Conservation (phyloP, 805 yeast species). For the Kluyveromyces nonfermentans region DNA sequence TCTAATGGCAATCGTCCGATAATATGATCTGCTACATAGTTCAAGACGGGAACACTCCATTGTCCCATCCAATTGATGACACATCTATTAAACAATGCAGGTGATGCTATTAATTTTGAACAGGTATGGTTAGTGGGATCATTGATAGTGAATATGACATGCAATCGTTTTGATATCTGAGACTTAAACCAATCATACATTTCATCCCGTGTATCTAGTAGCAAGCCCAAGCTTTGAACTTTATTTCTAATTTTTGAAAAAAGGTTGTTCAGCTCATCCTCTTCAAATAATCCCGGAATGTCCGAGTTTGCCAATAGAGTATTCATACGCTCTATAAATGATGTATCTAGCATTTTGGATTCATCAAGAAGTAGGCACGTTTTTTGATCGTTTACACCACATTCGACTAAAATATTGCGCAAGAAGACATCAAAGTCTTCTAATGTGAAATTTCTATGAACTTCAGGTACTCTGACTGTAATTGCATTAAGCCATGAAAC, state of each 20-base stretch:
- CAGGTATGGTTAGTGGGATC: conserved; percentile 33
- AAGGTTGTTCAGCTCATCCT: conserved; percentile 51
- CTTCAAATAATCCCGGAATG: conserved; percentile 79
- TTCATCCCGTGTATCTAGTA: conserved; percentile 61
- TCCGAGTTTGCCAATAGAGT: conserved; percentile 90
- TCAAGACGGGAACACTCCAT: conserved; percentile 50
- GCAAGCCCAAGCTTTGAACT: conserved; percentile 48
- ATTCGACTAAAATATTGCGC: conserved; percentile 40
- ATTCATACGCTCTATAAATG: conserved; percentile 86
- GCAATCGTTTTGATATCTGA: conserved; percentile 62
- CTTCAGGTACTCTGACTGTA: conserved; percentile 46
- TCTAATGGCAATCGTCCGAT: conserved; percentile 46
- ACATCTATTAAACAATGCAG: conserved; percentile 85
- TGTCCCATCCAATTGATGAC: conserved; percentile 83
- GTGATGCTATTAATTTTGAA: conserved; percentile 58
- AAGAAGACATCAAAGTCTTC: conserved; percentile 60
- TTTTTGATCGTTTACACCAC: conserved; percentile 48
- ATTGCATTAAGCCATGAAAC: conserved; percentile 90
- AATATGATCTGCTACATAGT: conserved; percentile 39
- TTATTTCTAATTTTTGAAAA: conserved; percentile 48
- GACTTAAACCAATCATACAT: conserved; percentile 63
- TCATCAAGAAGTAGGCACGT: conserved; percentile 75
- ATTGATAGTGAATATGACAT: conserved; percentile 70
- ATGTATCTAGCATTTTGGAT: conserved; percentile 60
- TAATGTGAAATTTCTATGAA: conserved; percentile 44